These are phyloP conservation scores for Staphylotrichum tortipilum DNA, from an alignment of 495 filamentous ascomycete species.

Conservation along the genomic window DNA sequence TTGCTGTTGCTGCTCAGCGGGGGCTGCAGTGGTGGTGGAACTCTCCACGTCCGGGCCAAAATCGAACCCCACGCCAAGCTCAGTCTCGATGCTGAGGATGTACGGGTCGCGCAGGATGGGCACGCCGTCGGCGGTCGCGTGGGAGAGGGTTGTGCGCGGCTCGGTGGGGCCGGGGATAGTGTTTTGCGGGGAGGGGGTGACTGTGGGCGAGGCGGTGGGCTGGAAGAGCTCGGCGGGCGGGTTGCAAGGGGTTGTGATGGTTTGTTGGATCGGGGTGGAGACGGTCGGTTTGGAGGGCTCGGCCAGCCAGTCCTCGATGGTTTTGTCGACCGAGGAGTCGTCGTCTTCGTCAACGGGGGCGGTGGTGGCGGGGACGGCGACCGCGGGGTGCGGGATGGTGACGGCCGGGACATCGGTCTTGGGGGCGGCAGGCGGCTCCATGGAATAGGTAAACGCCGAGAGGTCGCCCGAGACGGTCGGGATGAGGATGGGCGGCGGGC, in stretches of 20 bases:
- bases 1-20: background rate
- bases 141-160: background rate
- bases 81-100: background rate
- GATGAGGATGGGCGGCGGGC: background rate
- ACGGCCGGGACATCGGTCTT: background rate
- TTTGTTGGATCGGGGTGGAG: background rate
- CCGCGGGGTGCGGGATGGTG: background rate
- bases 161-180: background rate
- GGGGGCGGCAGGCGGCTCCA: background rate
- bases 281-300: conserved; percentile 10
- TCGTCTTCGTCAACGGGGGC: background rate
- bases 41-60: background rate
- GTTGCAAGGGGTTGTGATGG: background rate
- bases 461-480: background rate
- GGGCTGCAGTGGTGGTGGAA: no score
- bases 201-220: background rate
- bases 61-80: background rate
- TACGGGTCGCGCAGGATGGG: conserved; percentile 5
- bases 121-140: conserved; percentile 1
- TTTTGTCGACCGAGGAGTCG: conserved; percentile 18
- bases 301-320: conserved; percentile 27
- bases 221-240: background rate
- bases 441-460: background rate
- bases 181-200: background rate
- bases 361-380: background rate